Percentiles rank a stretch among this genome's conserved stretches.
Evolutionary conservation across 2,329 filamentous ascomycete species (phyloP).

Genomic region (Aspergillus hortae): DNA sequence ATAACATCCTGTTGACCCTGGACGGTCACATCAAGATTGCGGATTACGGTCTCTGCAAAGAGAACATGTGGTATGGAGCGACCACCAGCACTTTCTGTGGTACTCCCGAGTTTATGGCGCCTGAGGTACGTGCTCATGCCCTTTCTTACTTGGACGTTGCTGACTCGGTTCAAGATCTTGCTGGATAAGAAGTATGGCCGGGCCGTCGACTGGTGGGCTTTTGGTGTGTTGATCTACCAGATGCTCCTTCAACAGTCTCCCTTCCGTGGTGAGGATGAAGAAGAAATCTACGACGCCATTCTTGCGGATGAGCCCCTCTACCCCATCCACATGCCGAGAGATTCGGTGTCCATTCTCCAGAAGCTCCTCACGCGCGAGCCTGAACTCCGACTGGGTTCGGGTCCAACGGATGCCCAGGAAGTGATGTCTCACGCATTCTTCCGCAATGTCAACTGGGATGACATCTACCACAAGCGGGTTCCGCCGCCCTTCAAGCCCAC

Average conservation of each 20-base stretch:
- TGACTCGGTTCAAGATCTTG: constrained; percentile 63
- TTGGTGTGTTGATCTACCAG: constrained; percentile 97
- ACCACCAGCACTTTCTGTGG: constrained; percentile 98
- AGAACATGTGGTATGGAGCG: constrained; percentile 99
- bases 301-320: constrained; percentile 95
- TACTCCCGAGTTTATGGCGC: constrained; percentile 99
- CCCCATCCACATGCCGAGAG: constrained; percentile 96
- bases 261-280: constrained; percentile 97
- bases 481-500: constrained; percentile 83
- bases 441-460: constrained; percentile 96
- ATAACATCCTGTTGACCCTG: constrained; percentile 87
- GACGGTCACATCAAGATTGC: constrained; percentile 98
- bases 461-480: constrained; percentile 93
- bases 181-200: constrained; percentile 98
- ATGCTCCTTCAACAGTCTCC: constrained; percentile 99
- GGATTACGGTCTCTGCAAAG: constrained; percentile 98
- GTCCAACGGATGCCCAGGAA: constrained; percentile 95
- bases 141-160: neutral
- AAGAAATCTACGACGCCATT: constrained; percentile 99
- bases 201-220: constrained; percentile 99
- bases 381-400: constrained; percentile 85
- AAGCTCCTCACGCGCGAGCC: constrained; percentile 95
- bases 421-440: constrained; percentile 99
- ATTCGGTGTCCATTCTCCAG: constrained; percentile 95
- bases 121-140: constrained; percentile 64